Evolutionary conservation across 345 rosid genomes (phyloP).

Genomic region (Conringia planisiliqua): DNA sequence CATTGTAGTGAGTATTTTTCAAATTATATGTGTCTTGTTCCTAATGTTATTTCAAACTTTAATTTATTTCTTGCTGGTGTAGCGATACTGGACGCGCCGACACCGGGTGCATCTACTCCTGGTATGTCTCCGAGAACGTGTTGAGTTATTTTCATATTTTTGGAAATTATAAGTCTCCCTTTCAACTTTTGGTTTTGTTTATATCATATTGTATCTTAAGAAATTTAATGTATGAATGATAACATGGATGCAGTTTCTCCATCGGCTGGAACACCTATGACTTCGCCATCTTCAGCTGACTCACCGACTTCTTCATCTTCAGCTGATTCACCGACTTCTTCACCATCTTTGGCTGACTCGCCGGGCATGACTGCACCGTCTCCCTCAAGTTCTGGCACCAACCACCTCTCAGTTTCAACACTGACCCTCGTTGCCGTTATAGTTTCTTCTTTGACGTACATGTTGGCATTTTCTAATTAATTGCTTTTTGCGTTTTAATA

Average conservation of each 20-base stretch:
- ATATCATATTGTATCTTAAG: background rate
- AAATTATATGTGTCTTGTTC: background rate
- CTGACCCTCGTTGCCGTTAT: background rate
- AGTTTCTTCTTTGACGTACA: slow-evolving; percentile 1
- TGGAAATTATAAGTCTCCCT: background rate
- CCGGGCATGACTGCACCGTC: slow-evolving; percentile 10
- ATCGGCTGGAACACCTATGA: slow-evolving; percentile 11
- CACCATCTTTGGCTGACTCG: slow-evolving; percentile 2
- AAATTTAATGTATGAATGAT: background rate
- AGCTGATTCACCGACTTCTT: background rate
- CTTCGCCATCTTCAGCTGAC: slow-evolving; percentile 2
- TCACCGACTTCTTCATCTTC: background rate
- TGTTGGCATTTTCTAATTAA: slow-evolving; percentile 7
- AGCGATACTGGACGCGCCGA: background rate
- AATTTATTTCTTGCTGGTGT: background rate
- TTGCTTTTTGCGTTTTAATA: background rate
- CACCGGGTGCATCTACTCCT: slow-evolving; percentile 20
- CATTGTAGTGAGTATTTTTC: background rate
- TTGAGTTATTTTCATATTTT: background rate
- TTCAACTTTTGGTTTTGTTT: background rate
- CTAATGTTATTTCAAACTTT: background rate
- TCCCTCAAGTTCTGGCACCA: slow-evolving; percentile 1
- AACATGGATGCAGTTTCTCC: slow-evolving; percentile 22
- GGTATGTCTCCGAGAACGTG: slow-evolving; percentile 13
- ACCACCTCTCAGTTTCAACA: slow-evolving; percentile 1